A percentile compares a stretch with the other conserved stretches of the same genome.
phyloP scores from a whole-genome alignment of 2,329 filamentous ascomycete species.

The Fusarium keratoplasticum region DNA sequence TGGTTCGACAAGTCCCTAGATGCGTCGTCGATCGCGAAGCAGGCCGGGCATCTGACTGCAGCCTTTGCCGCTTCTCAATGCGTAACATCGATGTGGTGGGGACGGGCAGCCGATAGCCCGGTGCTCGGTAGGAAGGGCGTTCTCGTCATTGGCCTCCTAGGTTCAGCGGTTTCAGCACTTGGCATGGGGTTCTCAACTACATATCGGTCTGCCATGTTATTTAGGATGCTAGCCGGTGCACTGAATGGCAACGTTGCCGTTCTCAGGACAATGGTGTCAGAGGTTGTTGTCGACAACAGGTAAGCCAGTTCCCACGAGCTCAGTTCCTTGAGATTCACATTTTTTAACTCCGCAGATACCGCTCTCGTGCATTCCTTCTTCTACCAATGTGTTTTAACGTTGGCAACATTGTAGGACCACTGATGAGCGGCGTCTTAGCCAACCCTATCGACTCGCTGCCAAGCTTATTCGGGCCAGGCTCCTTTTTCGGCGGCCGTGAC shows the following conservation, averaged over 20 bases:
- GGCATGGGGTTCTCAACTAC: background rate
- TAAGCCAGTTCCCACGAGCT: background rate
- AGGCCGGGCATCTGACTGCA: conserved; percentile 25
- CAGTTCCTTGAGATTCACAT: background rate
- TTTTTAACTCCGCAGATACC: background rate
- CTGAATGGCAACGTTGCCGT: background rate
- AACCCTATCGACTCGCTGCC: conserved; percentile 11
- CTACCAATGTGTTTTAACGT: conserved; percentile 1
- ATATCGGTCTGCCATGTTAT: background rate
- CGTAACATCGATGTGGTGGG: conserved; percentile 20
- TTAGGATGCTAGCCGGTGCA: background rate
- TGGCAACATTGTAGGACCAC: conserved; percentile 4
- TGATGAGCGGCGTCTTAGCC: background rate
- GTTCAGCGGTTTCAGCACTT: background rate
- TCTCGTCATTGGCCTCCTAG: background rate
- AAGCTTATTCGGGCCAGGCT: conserved; percentile 21
- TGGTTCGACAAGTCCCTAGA: conserved; percentile 40
- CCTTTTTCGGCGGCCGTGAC: background rate
- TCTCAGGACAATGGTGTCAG: background rate
- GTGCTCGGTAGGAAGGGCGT: background rate
- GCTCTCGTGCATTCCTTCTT: background rate
- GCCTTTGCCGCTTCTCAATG: conserved; percentile 35
- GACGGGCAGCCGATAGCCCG: conserved; percentile 5
- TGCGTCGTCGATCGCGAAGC: conserved; percentile 37
- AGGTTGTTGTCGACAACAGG: background rate